Evolutionary conservation across 768 basidiomycete genomes (phyloP), one percentile per base, ranked within the genome.

Genomic region (Termitomyces sp.): DNA sequence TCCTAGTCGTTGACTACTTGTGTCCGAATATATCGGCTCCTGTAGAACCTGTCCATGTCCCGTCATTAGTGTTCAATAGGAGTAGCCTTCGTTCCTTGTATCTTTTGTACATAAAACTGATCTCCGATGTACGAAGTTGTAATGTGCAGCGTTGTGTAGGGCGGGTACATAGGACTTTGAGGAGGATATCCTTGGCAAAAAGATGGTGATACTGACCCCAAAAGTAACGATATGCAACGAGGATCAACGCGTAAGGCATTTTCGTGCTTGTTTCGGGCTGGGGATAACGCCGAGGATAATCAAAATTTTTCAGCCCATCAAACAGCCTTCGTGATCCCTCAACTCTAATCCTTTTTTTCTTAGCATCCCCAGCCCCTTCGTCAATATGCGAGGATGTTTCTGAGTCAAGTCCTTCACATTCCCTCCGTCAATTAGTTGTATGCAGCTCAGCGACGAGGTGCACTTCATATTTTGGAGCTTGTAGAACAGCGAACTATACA

Each of bases 361-460:
- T 12, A 64, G 59, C 33, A 58, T 58, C 9, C 41, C 36, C 13
- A 62, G 16, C 49, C 58, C 59, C 12, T 1, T 8, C 12, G 53
- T 44, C 39, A 65, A 51, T 8, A 50, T 31, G 6, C 5, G 15
- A 51, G 24, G 51, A 60, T 67, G 66, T 39, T 57, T 59, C 22
- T 57, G 46, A 24, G 41, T 15, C 7, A 67, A 22, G 39, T 64
- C 58, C 12, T 8, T 44, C 2, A 64, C 62, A 37, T 60, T 64
- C 15, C 56, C 58, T 27, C n/a, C 18, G 15, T 58, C 56, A 24
- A 62, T 58, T n/a, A 67, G 34, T 52, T 62, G 61, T 30, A 65
- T 52, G 13, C 33, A 57, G 11, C 50, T 31, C 33, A 65, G 53
- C 20, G 49, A 52, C 7, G 64, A 24, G 11, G 55, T 31, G 13